phyloP scores from a whole-genome alignment of 805 yeast species.

The Candida multigemmis region DNA sequence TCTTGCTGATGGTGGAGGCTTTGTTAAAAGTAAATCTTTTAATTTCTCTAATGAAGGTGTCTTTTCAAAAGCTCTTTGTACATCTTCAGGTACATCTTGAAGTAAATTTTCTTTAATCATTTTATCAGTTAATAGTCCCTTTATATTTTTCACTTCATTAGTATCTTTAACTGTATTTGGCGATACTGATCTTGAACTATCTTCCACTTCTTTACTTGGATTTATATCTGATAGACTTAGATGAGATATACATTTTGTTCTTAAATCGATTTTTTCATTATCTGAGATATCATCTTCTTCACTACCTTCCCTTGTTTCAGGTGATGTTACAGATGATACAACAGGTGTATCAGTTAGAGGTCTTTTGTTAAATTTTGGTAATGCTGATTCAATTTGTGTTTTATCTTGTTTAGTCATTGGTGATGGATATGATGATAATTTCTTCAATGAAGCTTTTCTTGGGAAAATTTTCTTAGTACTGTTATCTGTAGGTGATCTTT shows the following conservation, averaged over 20 bases:
- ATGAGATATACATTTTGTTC: constrained; percentile 26
- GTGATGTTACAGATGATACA: constrained; percentile 48
- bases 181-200: too few species aligned
- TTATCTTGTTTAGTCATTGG: constrained; percentile 5
- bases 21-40: constrained; percentile 22
- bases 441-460: constrained; percentile 6
- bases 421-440: constrained; percentile 9
- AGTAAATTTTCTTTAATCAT: too few species aligned
- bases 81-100: constrained; percentile 24
- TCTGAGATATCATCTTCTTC: constrained; percentile 19
- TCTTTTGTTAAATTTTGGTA: constrained; percentile 59
- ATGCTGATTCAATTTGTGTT: constrained; percentile 7
- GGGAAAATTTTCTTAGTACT: too few species aligned
- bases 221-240: constrained; percentile 26
- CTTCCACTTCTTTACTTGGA: constrained; percentile 5
- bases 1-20: constrained; percentile 33
- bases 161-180: too few species aligned
- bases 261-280: constrained; percentile 5
- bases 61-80: constrained; percentile 28
- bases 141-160: too few species aligned
- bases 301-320: constrained; percentile 23
- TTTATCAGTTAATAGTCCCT: too few species aligned
- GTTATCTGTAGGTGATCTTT: too few species aligned
- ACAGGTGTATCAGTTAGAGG: constrained; percentile 74
- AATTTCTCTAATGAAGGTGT: constrained; percentile 33